These are phyloP conservation scores for Zarea fungicola DNA, from an alignment of 2,329 filamentous ascomycete species.

Conservation along the genomic window DNA sequence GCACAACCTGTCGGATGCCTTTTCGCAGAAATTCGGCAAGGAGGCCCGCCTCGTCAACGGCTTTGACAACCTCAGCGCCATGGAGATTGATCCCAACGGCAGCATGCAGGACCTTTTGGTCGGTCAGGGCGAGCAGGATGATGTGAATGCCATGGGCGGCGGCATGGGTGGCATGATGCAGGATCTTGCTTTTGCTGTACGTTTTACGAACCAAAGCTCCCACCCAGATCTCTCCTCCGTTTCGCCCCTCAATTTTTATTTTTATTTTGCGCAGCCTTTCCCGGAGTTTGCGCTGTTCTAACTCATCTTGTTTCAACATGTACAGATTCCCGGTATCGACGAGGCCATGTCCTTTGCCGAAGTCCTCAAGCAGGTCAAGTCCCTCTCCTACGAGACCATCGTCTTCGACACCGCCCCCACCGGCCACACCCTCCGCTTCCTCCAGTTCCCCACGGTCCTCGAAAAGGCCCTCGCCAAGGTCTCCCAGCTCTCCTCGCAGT, in stretches of 20 bases:
- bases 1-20: constrained; percentile 96
- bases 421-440: constrained; percentile 94
- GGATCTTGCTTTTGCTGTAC: constrained; percentile 88
- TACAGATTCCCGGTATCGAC: constrained; percentile 91
- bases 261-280: too few species aligned
- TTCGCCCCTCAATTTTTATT: too few species aligned
- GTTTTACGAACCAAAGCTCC: too few species aligned
- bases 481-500: constrained; percentile 87
- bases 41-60: constrained; percentile 89
- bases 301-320: too few species aligned
- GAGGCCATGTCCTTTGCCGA: constrained; percentile 99
- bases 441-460: constrained; percentile 95
- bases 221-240: neutral
- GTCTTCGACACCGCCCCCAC: constrained; percentile 98
- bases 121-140: constrained; percentile 62
- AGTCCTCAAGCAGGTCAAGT: constrained; percentile 98
- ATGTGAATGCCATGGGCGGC: constrained; percentile 62
- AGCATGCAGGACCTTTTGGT: constrained; percentile 93
- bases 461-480: constrained; percentile 98
- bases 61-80: constrained; percentile 89
- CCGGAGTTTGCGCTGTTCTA: too few species aligned
- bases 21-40: constrained; percentile 99
- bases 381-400: constrained; percentile 96
- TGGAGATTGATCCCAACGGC: constrained; percentile 98
- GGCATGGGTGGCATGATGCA: constrained; percentile 95